Evolutionary conservation across 805 yeast species (phyloP).

Genomic region (Kazachstania africana): DNA sequence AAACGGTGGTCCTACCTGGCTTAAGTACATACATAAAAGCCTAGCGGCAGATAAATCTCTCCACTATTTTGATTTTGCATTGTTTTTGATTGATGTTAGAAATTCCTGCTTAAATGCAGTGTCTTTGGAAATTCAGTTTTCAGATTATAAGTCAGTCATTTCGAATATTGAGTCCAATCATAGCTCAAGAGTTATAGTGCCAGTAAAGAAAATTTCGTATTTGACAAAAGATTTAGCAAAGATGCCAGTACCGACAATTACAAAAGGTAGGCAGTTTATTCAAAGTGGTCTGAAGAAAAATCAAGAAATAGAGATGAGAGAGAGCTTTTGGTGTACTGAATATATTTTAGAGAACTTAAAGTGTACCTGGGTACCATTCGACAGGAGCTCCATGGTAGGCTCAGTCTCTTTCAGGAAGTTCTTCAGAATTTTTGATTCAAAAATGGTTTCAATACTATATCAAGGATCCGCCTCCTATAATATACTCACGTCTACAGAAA

Average conservation of each 20-base stretch:
- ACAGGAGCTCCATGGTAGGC: conserved; percentile 10
- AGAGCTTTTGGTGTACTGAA: conserved; percentile 74
- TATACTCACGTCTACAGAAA: conserved; percentile 6
- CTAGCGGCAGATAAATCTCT: conserved; percentile 6
- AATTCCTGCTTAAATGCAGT: conserved; percentile 67
- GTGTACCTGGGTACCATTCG: conserved; percentile 49
- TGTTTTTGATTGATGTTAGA: conserved; percentile 62
- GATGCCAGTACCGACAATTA: conserved; percentile 55
- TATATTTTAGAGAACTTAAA: conserved; percentile 43
- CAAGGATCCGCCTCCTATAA: conserved; percentile 11
- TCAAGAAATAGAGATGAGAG: conserved; percentile 45
- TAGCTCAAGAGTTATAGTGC: conserved; percentile 55
- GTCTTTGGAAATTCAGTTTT: conserved; percentile 26
- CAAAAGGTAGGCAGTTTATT: conserved; percentile 54
- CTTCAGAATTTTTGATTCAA: conserved; percentile 16
- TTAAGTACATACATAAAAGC: conserved; percentile 11
- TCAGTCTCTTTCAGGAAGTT: conserved; percentile 18
- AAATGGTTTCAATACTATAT: conserved; percentile 15
- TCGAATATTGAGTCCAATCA: conserved; percentile 31
- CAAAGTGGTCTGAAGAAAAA: conserved; percentile 37
- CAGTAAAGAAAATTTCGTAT: conserved; percentile 43
- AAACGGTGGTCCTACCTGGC: conserved; percentile 18
- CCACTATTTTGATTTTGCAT: conserved; percentile 41
- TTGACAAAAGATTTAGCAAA: conserved; percentile 25
- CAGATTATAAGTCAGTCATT: conserved; percentile 16